Evolutionary conservation across 2,329 filamentous ascomycete genomes (phyloP).

Genomic region (Furcasterigmium furcatum): DNA sequence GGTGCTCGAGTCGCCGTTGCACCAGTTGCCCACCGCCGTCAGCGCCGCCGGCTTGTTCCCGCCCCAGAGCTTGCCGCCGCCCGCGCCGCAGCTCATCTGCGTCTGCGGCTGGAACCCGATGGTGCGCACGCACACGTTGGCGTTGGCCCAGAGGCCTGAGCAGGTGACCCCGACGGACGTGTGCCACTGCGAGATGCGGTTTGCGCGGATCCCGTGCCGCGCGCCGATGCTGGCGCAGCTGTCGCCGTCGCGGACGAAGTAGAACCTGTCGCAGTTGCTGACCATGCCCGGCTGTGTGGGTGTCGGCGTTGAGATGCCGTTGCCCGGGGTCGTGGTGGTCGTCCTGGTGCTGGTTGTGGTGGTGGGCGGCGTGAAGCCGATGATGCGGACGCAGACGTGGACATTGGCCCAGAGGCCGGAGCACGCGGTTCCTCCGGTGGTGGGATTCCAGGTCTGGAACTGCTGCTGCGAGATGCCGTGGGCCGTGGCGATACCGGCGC

Average conservation of each 20-base stretch:
- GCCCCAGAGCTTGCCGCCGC: neutral
- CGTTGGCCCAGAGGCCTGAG: slow-evolving; percentile 8
- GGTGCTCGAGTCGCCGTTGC: too few species aligned
- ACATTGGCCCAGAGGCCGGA: slow-evolving; percentile 6
- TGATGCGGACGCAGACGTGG: slow-evolving; percentile 11
- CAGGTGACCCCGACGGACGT: slow-evolving; percentile 10
- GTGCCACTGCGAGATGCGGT: slow-evolving; percentile 19
- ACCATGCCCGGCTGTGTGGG: too few species aligned
- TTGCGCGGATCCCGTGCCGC: neutral
- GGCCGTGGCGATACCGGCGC: slow-evolving; percentile 2
- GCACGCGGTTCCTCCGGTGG: slow-evolving; percentile 8
- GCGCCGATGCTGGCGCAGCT: slow-evolving; percentile 6
- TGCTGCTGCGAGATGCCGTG: slow-evolving; percentile 7
- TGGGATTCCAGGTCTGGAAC: slow-evolving; percentile 14
- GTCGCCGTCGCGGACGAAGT: slow-evolving; percentile 27
- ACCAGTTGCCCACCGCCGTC: neutral
- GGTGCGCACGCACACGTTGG: slow-evolving; percentile 10
- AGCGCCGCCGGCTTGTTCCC: neutral
- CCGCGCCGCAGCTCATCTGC: neutral
- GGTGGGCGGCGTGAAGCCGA: slow-evolving; percentile 1
- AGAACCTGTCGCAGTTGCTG: too few species aligned
- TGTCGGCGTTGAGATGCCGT: too few species aligned
- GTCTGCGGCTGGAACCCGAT: slow-evolving; percentile 4
- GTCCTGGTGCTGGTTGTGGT: neutral
- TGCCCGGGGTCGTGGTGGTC: neutral